Percentiles rank a stretch among this genome's conserved stretches.
These are phyloP conservation scores for Epichloe sylvatica DNA, from an alignment of 2,329 filamentous ascomycete genomes.

Conservation along the genomic window DNA sequence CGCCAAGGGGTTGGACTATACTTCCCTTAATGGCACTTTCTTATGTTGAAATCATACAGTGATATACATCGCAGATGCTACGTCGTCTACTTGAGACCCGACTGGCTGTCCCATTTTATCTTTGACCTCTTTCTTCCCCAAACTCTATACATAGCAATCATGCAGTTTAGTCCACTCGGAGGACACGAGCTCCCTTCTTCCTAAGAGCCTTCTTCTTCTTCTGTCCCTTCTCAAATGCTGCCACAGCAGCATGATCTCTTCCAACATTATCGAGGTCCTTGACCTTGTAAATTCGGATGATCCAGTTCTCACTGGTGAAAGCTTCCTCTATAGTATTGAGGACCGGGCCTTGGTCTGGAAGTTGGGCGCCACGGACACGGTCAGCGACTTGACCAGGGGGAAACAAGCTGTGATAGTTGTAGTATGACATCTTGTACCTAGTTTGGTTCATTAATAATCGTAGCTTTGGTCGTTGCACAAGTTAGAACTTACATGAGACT, in stretches of 20 bases:
- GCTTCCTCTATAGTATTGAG: conserved; percentile 89
- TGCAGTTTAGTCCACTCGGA: conserved; percentile 52
- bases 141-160: neutral
- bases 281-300: conserved; percentile 99
- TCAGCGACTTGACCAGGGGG: conserved; percentile 80
- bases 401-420: conserved; percentile 91
- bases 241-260: conserved; percentile 60
- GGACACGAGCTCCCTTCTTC: conserved; percentile 55
- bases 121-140: conserved; percentile 11
- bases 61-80: conserved; percentile 23
- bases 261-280: conserved; percentile 96
- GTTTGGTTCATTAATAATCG: conserved; percentile 12
- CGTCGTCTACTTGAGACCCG: neutral
- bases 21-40: neutral
- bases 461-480: neutral
- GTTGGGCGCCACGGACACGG: conserved; percentile 65
- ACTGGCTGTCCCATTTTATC: conserved; percentile 3
- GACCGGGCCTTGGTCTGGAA: conserved; percentile 74
- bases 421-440: conserved; percentile 99
- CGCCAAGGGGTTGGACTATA: neutral
- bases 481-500: conserved; percentile 75
- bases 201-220: conserved; percentile 71
- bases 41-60: conserved; percentile 19
- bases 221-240: conserved; percentile 62
- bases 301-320: conserved; percentile 99